Base-by-base conservation (phyloP, 2,329 filamentous ascomycete genomes). In the Didymella sp. region DNA sequence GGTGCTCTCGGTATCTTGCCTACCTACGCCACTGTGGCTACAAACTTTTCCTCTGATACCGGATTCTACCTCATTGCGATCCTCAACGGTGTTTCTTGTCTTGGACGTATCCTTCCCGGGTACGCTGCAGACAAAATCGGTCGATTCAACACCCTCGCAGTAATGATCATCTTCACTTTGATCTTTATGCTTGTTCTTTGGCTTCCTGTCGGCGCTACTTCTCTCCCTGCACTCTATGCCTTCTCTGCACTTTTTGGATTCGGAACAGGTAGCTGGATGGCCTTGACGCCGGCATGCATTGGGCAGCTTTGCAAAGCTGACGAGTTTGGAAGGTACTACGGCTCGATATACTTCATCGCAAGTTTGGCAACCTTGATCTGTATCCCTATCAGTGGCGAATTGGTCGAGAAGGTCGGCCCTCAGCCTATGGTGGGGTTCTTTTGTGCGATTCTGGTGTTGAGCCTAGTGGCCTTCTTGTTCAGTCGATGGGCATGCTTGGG, bases 311-410 rank as follows among this genome's bases (percentile, higher is more conserved):
- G 80, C 56, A 69, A 77, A 28, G 77, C 76, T 7, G 67, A 81
- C 35, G 78, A 82, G 35, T 80, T 80, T 63, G 81, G 81, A 9
- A 77, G 80, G 17, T 77, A 83, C 11, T 79, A 85, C 63, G 84
- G 84, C 0, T 83, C 83, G 1, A 68, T 75, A 66, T 76, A 75
- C 49, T 75, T 75, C 55, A 62, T 76, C 7, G 73, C 72, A 4
- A 71, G 68, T 53, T 56, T 76, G n/a, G 71, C 73, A 5, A 72
- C 72, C 5, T 58, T 76, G 3, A 66, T 75, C 2, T 75, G 73
- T 37, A 71, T 76, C 17, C 73, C 73, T 0, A 73, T 74, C 25
- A 72, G 70, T 51, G 73, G 73, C 41, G 71, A 75, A 60, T 61
- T 76, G 19, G 68, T 75, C 6, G 63, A 73, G 49, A 69, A 62